A percentile compares a stretch with the other conserved stretches of the same genome.
phyloP scores from a whole-genome alignment of 192 early-diverging fungal species.

The Backusella macrospora region DNA sequence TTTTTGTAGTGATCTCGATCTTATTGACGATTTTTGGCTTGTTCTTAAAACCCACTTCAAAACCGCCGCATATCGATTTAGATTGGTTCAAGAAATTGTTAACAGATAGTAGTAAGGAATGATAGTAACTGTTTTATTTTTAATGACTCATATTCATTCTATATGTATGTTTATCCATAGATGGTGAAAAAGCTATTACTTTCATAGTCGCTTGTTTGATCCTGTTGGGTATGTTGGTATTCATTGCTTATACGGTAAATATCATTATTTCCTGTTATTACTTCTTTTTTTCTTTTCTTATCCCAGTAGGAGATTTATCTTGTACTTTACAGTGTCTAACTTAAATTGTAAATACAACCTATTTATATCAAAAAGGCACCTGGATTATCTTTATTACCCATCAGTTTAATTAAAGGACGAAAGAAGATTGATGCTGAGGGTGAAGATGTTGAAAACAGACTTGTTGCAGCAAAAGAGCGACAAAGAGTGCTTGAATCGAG shows the following conservation, averaged over 20 bases:
- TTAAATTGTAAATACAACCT: background rate
- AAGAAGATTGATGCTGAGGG: conserved; percentile 27
- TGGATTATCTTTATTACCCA: conserved; percentile 35
- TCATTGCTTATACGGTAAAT: conserved; percentile 59
- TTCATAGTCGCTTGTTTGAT: conserved; percentile 54
- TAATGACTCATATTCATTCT: conserved; percentile 1
- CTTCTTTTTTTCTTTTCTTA: background rate
- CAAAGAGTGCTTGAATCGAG: conserved; percentile 22
- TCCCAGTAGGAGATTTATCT: background rate
- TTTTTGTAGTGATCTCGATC: conserved; percentile 52
- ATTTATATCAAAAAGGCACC: conserved; percentile 29
- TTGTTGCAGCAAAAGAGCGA: conserved; percentile 20
- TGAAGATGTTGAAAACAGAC: conserved; percentile 28
- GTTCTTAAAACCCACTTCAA: conserved; percentile 46
- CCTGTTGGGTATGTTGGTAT: conserved; percentile 54
- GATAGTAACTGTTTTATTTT: background rate
- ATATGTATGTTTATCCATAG: conserved; percentile 23
- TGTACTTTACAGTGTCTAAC: background rate
- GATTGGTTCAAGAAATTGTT: conserved; percentile 57
- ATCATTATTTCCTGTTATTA: background rate
- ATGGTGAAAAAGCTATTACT: conserved; percentile 45
- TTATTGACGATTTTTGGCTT: conserved; percentile 53
- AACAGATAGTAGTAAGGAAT: conserved; percentile 47
- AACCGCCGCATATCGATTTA: conserved; percentile 41
- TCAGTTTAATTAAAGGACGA: conserved; percentile 39